Evolutionary conservation across 2,329 filamentous ascomycete species (phyloP), one percentile per base, ranked within the genome.

Genomic region (Raffaelea arxii): DNA sequence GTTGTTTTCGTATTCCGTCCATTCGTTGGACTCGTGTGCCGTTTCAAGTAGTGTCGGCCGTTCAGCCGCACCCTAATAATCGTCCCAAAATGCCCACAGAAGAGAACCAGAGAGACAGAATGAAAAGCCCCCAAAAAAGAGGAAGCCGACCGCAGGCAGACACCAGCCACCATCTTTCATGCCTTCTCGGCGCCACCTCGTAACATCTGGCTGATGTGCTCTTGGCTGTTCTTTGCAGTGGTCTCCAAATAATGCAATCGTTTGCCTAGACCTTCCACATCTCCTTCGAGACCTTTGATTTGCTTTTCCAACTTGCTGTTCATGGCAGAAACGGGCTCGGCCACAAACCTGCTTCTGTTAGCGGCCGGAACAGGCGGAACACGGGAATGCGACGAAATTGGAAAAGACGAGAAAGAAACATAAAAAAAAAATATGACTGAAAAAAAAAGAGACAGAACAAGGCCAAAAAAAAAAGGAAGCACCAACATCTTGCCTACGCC

Each of bases 401-500:
- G n/a, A n/a, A 10, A 21, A 35, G 41, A 12, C n/a, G 12, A 18
- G 22, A 12, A 30, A n/a, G 18, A 21, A 46, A 44, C 21, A 27
- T 23, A 46, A 30, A 40, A 44, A 21, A 41, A 32, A 25, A 18
- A 41, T 25, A 41, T 10, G 6, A 25, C 6, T 30, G 16, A 4
- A 24, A n/a, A 12, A 23, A 32, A 24, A 41, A 21, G 16, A 44
- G n/a, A n/a, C n/a, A n/a, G n/a, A n/a, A n/a, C n/a, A n/a, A n/a
- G n/a, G n/a, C 10, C 12, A 9, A 21, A 12, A 21, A 24, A 6
- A 19, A 16, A 38, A 35, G 44, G 46, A 18, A 21, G 21, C 18
- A 21, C 82, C 58, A 66, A 96, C 92, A 98, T 97, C 70, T 97
- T 98, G 44, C 92, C 92, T 11, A 97, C 84, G 6, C 91, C 91